Conservation (phyloP, 148 eudicot genomes). For the Rhododendron vialii region DNA sequence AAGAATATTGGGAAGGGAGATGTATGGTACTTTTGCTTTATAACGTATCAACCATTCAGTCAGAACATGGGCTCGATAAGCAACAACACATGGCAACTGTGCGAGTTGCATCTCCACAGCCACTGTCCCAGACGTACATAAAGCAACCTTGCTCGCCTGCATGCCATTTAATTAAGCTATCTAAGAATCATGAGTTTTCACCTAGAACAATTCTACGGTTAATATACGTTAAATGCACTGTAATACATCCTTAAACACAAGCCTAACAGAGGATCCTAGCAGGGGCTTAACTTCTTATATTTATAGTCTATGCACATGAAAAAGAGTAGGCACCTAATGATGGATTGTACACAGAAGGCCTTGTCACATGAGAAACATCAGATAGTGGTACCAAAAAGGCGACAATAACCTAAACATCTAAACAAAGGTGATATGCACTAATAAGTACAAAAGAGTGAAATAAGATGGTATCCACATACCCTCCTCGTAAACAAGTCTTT, state of each 20-base stretch:
- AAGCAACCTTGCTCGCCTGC: constrained; percentile 79
- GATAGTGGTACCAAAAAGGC: not conserved
- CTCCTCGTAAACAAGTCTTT: not conserved
- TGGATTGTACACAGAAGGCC: not conserved
- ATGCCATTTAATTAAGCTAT: not conserved
- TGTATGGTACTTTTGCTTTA: constrained; percentile 67
- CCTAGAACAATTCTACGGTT: not conserved
- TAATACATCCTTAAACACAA: not conserved
- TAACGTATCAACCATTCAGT: constrained; percentile 74
- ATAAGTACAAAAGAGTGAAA: not conserved
- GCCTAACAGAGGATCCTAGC: not conserved
- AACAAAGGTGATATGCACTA: not conserved
- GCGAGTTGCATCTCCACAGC: constrained; percentile 91
- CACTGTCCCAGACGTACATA: constrained; percentile 90
- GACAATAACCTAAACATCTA: not conserved
- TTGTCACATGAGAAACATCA: not conserved
- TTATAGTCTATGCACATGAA: not conserved
- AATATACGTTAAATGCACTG: not conserved
- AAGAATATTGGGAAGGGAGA: constrained; percentile 83
- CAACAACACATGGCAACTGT: constrained; percentile 80
- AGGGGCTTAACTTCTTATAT: not conserved
- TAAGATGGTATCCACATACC: not conserved
- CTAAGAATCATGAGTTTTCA: not conserved
- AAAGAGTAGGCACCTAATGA: not conserved
- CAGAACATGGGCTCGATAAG: constrained; percentile 85